Evolutionary conservation across 352 stramenopile genomes (phyloP), one percentile per base, ranked within the genome.

Genomic region (Phytophthora fragariaefolia): DNA sequence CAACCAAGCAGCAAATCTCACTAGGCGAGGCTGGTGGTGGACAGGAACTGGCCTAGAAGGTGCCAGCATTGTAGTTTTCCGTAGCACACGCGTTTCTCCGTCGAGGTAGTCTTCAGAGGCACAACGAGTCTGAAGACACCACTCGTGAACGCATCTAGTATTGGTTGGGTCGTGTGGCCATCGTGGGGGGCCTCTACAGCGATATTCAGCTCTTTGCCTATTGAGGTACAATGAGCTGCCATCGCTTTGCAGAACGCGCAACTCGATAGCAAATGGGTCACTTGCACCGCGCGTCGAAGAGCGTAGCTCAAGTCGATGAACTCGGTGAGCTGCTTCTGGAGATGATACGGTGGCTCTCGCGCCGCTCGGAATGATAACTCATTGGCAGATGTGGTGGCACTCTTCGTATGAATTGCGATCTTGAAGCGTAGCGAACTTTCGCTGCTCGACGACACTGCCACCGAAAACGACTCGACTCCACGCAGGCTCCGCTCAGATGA

Each of bases 231-330:
- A 5, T 38, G n/a, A 4, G 17, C n/a, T 42, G 58, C 48, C 6
- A 58, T 48, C 22, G 61, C 26, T 18, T 58, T 69, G 52, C 61
- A 64, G 6, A 40, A 58, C 23, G 17, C 8, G 45, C 61, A 69
- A 17, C 20, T 32, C 4, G 45, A 64, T 10, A 69, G 30, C 34
- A 69, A 49, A 38, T 69, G 52, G 0, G 53, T 69, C 51, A 63
- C 27, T 18, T 59, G 23, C 12, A 69, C 51, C 1, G 43, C 51
- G 15, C 45, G 45, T 23, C 18, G 27, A 18, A 69, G 22, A 13
- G 32, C 43, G 28, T 22, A 24, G 24, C 47, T 18, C 2, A 63
- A 40, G 24, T 0, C 38, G 6, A 51, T 17, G 20, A 67, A 60
- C n/a, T 67, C 59, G n/a, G 6, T 32, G 26, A 61, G 36, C 10